These are phyloP conservation scores for Microbotryum lychnidis-dioicae DNA, from an alignment of 1,284 basidiomycete genomes.

Conservation along the genomic window DNA sequence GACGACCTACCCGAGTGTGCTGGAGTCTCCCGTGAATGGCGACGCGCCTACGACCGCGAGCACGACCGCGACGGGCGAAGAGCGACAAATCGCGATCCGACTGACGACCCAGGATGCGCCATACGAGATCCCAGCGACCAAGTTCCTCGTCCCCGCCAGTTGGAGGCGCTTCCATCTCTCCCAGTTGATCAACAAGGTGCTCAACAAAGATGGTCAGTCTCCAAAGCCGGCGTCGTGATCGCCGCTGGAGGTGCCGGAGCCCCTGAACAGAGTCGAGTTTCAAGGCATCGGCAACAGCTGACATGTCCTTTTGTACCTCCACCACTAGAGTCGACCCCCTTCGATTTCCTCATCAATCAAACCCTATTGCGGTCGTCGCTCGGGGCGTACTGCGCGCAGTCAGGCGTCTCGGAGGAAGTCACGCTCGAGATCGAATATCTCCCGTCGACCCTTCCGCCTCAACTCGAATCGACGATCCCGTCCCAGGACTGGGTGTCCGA, in stretches of 20 bases:
- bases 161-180: conserved; percentile 97
- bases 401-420: conserved; percentile 55
- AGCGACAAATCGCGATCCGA: conserved; percentile 52
- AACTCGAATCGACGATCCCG: conserved; percentile 66
- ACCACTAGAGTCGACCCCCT: conserved; percentile 57
- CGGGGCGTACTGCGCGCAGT: conserved; percentile 65
- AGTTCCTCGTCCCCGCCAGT: conserved; percentile 83
- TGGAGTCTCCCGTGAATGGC: too few species aligned
- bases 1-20: too few species aligned
- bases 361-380: conserved; percentile 68
- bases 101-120: conserved; percentile 65
- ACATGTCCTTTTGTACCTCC: background rate
- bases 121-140: conserved; percentile 77
- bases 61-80: conserved; percentile 4
- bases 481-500: conserved; percentile 93
- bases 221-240: background rate
- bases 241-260: background rate
- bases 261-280: too few species aligned
- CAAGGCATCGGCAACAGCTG: too few species aligned
- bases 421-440: conserved; percentile 92
- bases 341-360: conserved; percentile 84
- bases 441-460: conserved; percentile 80
- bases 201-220: conserved; percentile 49
- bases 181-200: conserved; percentile 90
- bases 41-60: too few species aligned